Evolutionary conservation across 1,284 basidiomycete species (phyloP).

Genomic region (Irpex lacteus): DNA sequence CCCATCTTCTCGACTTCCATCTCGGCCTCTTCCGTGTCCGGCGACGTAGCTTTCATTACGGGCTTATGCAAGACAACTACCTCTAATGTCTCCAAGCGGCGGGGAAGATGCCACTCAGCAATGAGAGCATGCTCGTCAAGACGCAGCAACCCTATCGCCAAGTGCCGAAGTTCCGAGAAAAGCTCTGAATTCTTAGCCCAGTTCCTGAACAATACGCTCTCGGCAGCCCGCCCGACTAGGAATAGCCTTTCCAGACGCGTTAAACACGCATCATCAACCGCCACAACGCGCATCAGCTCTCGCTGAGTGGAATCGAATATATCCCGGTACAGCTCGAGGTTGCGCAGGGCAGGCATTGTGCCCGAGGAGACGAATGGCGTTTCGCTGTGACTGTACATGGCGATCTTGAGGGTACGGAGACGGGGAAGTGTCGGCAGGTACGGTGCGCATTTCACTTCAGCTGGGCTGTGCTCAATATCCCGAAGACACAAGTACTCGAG

Average conservation of each 20-base stretch:
- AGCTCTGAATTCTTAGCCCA: constrained; percentile 7
- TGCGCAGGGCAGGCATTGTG: constrained; percentile 6
- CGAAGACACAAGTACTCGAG: constrained; percentile 13
- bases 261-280: constrained; percentile 5
- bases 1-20: not conserved
- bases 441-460: constrained; percentile 11
- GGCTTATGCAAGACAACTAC: constrained; percentile 9
- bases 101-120: constrained; percentile 6
- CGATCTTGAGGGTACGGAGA: constrained; percentile 8
- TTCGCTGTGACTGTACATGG: constrained; percentile 5
- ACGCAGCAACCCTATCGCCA: constrained; percentile 8
- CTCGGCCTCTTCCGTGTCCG: not conserved
- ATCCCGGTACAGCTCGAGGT: constrained; percentile 11
- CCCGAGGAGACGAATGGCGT: constrained; percentile 9
- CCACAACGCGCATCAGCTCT: constrained; percentile 3
- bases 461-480: constrained; percentile 11
- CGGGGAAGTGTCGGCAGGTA: constrained; percentile 14
- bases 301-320: not conserved
- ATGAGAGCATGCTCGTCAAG: constrained; percentile 4
- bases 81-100: constrained; percentile 9
- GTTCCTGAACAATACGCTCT: constrained; percentile 2
- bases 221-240: constrained; percentile 9
- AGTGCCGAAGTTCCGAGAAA: not conserved
- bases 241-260: constrained; percentile 5
- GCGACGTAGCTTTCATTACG: not conserved